These are phyloP conservation scores for Batkoa obscura DNA, from an alignment of 371 early-diverging fungal species.

Conservation along the genomic window DNA sequence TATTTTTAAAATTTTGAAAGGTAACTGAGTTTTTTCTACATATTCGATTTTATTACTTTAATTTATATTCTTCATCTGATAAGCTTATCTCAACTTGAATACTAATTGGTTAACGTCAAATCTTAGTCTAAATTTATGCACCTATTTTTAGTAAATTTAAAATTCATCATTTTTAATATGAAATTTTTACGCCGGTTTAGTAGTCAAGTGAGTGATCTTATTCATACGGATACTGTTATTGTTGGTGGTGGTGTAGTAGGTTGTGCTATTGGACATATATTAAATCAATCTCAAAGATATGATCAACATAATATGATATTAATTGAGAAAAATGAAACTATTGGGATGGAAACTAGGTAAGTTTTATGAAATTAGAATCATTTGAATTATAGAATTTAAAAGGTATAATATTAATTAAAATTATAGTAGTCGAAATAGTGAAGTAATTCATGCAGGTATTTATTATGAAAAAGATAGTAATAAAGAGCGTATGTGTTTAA, in stretches of 20 bases:
- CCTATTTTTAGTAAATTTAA: too few relatives aligned
- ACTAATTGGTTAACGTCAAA: too few relatives aligned
- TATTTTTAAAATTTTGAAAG: too few relatives aligned
- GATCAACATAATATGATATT: not conserved
- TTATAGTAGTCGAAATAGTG: slow-evolving; percentile 66
- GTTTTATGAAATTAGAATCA: not conserved
- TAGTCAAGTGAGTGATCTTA: slow-evolving; percentile 1
- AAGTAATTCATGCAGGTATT: slow-evolving; percentile 81
- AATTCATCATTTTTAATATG: too few relatives aligned
- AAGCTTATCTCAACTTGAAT: too few relatives aligned
- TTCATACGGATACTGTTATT: slow-evolving; percentile 40
- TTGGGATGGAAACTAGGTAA: slow-evolving; percentile 7
- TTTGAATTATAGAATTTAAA: not conserved
- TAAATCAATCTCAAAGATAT: not conserved
- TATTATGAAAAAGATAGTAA: slow-evolving; percentile 64
- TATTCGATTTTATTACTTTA: too few relatives aligned
- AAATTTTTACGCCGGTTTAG: too few relatives aligned
- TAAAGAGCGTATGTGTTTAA: slow-evolving; percentile 60
- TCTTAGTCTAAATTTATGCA: too few relatives aligned
- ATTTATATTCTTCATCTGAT: too few relatives aligned
- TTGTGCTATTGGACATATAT: slow-evolving; percentile 29
- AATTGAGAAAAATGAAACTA: not conserved
- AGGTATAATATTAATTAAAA: not conserved
- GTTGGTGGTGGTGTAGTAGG: slow-evolving; percentile 71
- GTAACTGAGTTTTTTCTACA: too few relatives aligned